Evolutionary conservation across 768 basidiomycete genomes (phyloP).

Genomic region (Sarcodon aspratus): DNA sequence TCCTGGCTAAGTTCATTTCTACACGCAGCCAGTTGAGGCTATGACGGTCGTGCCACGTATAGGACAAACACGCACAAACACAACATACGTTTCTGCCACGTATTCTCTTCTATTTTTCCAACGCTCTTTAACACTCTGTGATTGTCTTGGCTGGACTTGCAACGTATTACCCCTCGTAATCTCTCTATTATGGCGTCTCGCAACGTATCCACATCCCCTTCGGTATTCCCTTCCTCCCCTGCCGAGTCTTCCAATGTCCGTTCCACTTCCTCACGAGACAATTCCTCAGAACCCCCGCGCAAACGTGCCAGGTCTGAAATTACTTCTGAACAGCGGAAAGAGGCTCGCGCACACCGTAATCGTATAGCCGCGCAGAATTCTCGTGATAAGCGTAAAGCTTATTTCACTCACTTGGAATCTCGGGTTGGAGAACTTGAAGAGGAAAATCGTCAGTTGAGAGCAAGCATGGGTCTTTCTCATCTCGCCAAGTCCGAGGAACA

Average conservation of each 20-base stretch:
- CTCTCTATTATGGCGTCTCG: too few species aligned
- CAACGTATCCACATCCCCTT: neutral
- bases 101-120: too few species aligned
- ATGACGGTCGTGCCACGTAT: too few species aligned
- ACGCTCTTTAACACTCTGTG: too few species aligned
- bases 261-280: conserved; percentile 7
- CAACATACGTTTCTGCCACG: too few species aligned
- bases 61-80: too few species aligned
- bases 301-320: conserved; percentile 61
- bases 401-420: conserved; percentile 83
- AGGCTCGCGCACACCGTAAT: conserved; percentile 85
- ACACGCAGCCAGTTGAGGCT: too few species aligned
- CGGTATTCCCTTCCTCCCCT: neutral
- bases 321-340: conserved; percentile 69
- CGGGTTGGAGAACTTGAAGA: conserved; percentile 85
- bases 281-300: conserved; percentile 36
- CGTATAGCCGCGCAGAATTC: conserved; percentile 91
- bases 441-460: conserved; percentile 69
- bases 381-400: conserved; percentile 81
- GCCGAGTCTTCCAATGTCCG: neutral
- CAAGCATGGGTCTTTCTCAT: conserved; percentile 27
- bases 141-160: too few species aligned
- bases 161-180: too few species aligned
- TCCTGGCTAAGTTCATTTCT: too few species aligned
- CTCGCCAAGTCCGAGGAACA: conserved; percentile 19